A percentile compares a stretch with the other conserved stretches of the same genome.
Evolutionary conservation across 23 red algal genomes (phyloP).

Genomic region (Rhodosorus marinus): DNA sequence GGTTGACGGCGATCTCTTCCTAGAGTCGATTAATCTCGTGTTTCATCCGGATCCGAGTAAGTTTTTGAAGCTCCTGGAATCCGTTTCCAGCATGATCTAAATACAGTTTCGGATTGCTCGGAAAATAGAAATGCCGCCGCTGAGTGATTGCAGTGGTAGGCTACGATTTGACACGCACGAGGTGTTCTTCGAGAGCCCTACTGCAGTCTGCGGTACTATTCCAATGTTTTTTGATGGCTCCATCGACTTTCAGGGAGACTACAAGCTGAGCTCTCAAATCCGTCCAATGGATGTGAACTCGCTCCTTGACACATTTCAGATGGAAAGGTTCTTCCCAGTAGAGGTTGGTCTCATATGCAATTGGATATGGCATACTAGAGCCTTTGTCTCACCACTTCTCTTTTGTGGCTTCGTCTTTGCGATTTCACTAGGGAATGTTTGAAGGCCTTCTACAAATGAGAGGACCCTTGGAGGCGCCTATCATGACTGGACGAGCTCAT

Average conservation of each 20-base stretch:
- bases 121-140: conserved; percentile 38
- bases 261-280: conserved; percentile 32
- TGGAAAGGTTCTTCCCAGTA: conserved; percentile 42
- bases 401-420: no score
- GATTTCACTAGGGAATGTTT: conserved; percentile 11
- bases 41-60: conserved; percentile 65
- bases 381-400: no score
- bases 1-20: conserved; percentile 21
- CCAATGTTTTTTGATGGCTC: conserved; percentile 49
- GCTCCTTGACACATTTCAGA: conserved; percentile 51
- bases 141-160: conserved; percentile 26
- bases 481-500: conserved; percentile 33
- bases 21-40: conserved; percentile 25
- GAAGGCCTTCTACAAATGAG: conserved; percentile 40
- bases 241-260: conserved; percentile 52
- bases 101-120: no score
- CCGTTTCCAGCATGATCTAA: no score
- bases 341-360: no score
- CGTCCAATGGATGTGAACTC: conserved; percentile 38
- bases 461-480: conserved; percentile 43
- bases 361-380: no score
- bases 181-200: conserved; percentile 50
- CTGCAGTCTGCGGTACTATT: conserved; percentile 28
- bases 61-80: no score
- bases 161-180: conserved; percentile 47